phyloP scores from a whole-genome alignment of 2,329 filamentous ascomycete genomes.

The Fusarium acutatum region DNA sequence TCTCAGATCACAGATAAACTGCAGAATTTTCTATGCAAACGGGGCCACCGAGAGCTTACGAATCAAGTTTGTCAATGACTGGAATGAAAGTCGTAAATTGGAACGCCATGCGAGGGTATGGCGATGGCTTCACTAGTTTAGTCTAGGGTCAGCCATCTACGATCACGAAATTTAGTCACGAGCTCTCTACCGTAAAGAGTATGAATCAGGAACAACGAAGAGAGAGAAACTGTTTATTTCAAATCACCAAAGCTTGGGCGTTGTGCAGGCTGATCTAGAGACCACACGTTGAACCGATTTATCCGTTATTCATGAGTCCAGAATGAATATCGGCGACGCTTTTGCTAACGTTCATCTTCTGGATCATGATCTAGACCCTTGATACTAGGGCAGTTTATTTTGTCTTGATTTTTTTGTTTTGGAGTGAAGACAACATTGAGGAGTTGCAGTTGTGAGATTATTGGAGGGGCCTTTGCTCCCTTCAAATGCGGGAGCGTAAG shows the following conservation, averaged over 20 bases:
- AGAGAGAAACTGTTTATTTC: slow-evolving; percentile 8
- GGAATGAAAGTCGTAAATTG: slow-evolving; percentile 18
- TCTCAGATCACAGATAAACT: slow-evolving; percentile 13
- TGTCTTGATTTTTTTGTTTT: background rate
- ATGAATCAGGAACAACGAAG: background rate
- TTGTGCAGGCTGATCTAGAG: slow-evolving; percentile 1
- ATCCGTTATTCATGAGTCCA: slow-evolving; percentile 11
- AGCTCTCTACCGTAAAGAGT: background rate
- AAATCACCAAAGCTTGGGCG: slow-evolving; percentile 15
- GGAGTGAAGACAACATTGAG: background rate
- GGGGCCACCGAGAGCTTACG: background rate
- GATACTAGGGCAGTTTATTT: background rate
- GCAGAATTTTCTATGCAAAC: slow-evolving; percentile 11
- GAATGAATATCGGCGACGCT: slow-evolving; percentile 11
- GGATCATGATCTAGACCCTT: slow-evolving; percentile 12
- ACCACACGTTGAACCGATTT: background rate
- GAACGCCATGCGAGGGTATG: slow-evolving; percentile 14
- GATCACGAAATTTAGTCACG: background rate
- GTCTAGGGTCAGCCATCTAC: background rate
- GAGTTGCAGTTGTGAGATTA: background rate
- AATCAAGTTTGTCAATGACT: slow-evolving; percentile 1
- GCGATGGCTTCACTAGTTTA: slow-evolving; percentile 25
- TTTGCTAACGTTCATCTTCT: slow-evolving; percentile 5
- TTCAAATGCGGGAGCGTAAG: slow-evolving; percentile 11
- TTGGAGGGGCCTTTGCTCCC: slow-evolving; percentile 1